Evolutionary conservation across 208 protist genomes (phyloP), one percentile per base, ranked within the genome.

Genomic region (Tritrichomonas musculus): DNA sequence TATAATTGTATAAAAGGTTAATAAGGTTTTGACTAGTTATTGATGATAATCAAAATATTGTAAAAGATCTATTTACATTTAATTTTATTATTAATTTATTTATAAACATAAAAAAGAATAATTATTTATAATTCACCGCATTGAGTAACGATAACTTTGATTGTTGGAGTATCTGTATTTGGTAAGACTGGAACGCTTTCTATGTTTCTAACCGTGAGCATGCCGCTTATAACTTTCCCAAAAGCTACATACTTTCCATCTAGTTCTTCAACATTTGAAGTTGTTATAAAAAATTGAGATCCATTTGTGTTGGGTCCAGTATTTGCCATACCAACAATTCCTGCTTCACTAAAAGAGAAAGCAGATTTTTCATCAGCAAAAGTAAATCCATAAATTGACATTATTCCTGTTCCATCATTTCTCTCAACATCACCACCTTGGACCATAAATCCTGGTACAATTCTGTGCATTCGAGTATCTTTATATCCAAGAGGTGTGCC

Each of bases 311-410:
- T 93, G 17, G 94, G 94, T 27, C 95, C 95, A 80, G 82, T 93
- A 69, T 96, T 97, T 30, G 96, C 96, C 96, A 97, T 97, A 66
- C 95, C 95, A 9, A 97, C 30, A 33, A 97, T 96, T 36, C 94
- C 94, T 72, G 94, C 66, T 36, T 75, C 57, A 50, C 50, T 53
- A 41, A 95, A 94, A 75, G 60, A 44, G 60, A 93, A 33, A 25
- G 30, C 73, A 92, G 95, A 95, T 22, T 22, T 9, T 92, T 95
- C 95, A 77, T 95, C 95, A 9, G 55, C 73, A 39, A 95, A 95
- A 5, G 33, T 39, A 25, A 33, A 55, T 49, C 94, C 93, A 30
- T 95, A 94, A 33, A 92, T 94, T 8, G 60, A 80, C 0, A 84
- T 92, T 22, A 1, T 73, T 49, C 95, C 95, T 22, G 41, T 57